phyloP scores from a whole-genome alignment of 257 asterid species.

The Solanum rostratum region DNA sequence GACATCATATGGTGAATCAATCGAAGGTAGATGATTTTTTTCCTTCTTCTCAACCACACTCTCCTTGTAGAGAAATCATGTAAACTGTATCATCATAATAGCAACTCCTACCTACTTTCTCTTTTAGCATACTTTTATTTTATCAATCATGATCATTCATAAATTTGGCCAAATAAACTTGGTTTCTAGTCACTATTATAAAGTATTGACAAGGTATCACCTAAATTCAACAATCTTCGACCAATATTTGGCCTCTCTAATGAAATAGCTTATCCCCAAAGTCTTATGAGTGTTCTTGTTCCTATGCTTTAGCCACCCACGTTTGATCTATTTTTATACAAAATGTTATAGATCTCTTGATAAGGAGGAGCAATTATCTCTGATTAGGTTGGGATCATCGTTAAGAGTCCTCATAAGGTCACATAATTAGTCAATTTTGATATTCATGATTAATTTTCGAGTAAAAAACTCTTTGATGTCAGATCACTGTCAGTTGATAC shows the following conservation, averaged over 20 bases:
- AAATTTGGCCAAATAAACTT: background rate
- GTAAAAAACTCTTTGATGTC: too few relatives aligned
- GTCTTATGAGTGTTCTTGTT: too few relatives aligned
- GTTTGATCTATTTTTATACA: too few relatives aligned
- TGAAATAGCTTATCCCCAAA: background rate
- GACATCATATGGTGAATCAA: background rate
- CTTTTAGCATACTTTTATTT: background rate
- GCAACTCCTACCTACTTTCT: background rate
- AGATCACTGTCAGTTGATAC: too few relatives aligned
- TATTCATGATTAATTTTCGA: too few relatives aligned
- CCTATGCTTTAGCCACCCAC: too few relatives aligned
- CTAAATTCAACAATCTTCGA: background rate
- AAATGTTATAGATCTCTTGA: too few relatives aligned
- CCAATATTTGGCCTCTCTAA: background rate
- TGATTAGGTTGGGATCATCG: too few relatives aligned
- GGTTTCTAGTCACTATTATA: background rate
- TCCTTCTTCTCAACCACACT: background rate
- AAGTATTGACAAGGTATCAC: background rate
- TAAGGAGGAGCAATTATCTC: too few relatives aligned
- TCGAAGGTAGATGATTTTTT: background rate
- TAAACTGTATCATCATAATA: background rate
- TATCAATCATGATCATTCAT: background rate
- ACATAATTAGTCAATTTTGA: too few relatives aligned
- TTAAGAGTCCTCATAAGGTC: too few relatives aligned
- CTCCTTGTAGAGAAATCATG: background rate